Base-by-base conservation (phyloP, 176 grass and related monocot species). In the Cymbopogon citratus region DNA sequence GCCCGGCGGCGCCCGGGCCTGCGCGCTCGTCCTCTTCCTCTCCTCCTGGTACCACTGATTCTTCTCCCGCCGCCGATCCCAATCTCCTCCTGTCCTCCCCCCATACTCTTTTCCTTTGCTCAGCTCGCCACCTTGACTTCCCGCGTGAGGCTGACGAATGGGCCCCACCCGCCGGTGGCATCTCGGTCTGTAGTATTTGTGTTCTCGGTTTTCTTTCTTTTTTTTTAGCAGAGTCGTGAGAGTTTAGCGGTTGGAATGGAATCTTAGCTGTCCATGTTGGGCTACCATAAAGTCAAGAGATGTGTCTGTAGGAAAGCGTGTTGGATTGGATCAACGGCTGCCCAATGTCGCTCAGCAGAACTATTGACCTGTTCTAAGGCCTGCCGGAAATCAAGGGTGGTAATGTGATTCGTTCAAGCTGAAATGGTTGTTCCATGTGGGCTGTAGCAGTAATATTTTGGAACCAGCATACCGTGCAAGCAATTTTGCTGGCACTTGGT, bases 1-100 rank as follows among this genome's bases (percentile, higher is more conserved):
- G 4, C 96, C 90, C 69, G 89, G 89, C 57, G 87, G 90, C 49
- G 39, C 96, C n/a, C 85, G 96, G 34, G 87, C 82, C 44, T 95
- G 90, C 82, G 87, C 89, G 29, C 88, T 95, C 82, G 23, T 90
- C 59, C 91, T 99, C 81, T 93, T 91, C 83, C 65, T 93, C 80
- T 76, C 86, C 69, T 93, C 86, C 83, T 99, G 92, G 96, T 99
- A 66, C 46, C 21, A 71, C 68, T 9, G 13, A 5, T 45, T 8
- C 59, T 12, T 21, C 8, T 13, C 33, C n/a, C n/a, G n/a, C n/a
- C 67, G 75, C 56, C 44, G 40, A 66, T 74, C 69, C 75, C 62
- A 35, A 69, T 60, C 14, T 44, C 43, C 23, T 51, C 36, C 35
- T 13, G 18, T 23, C 44, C 10, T 7, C 43, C 15, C 14, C 80